phyloP scores from a whole-genome alignment of 306 rosid species.

The Prunus davidiana region DNA sequence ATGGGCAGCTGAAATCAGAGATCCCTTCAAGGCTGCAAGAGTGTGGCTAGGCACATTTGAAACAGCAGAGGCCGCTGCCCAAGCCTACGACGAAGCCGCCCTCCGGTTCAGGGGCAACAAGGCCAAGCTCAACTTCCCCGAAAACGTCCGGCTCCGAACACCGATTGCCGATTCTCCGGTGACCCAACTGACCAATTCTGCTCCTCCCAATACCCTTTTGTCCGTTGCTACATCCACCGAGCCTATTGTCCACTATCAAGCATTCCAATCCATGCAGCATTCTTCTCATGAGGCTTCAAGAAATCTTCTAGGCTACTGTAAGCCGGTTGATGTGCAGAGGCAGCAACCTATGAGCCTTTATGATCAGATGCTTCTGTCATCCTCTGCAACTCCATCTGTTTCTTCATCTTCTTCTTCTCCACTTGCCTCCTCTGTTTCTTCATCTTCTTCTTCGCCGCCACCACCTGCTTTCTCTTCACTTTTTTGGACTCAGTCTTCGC shows the following conservation, averaged over 20 bases:
- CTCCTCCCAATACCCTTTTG: slow-evolving; percentile 25
- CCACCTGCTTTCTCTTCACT: slow-evolving; percentile 13
- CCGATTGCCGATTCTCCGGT: slow-evolving; percentile 4
- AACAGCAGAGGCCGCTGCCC: slow-evolving; percentile 45
- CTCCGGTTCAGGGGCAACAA: slow-evolving; percentile 50
- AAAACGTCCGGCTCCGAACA: slow-evolving; percentile 39
- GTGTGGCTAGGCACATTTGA: slow-evolving; percentile 56
- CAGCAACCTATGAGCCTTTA: slow-evolving; percentile 19
- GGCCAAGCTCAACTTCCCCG: slow-evolving; percentile 53
- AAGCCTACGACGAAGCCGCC: slow-evolving; percentile 48
- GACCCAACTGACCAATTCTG: slow-evolving; percentile 11
- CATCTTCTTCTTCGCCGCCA: slow-evolving; percentile 15
- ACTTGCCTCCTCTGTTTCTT: slow-evolving; percentile 5
- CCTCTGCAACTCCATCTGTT: slow-evolving; percentile 17
- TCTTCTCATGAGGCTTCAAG: background rate
- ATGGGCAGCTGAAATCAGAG: slow-evolving; percentile 54
- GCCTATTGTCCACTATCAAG: slow-evolving; percentile 38
- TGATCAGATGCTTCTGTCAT: slow-evolving; percentile 26
- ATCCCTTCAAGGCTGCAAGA: slow-evolving; percentile 45
- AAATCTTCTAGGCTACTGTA: background rate
- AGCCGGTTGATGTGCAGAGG: background rate
- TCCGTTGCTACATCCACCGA: slow-evolving; percentile 43
- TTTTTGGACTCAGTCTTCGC: background rate
- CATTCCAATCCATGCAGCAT: slow-evolving; percentile 16
- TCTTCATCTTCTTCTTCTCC: slow-evolving; percentile 14